Evolutionary conservation across 2,329 filamentous ascomycete species (phyloP).

Genomic region (Hypoxylon sp.): DNA sequence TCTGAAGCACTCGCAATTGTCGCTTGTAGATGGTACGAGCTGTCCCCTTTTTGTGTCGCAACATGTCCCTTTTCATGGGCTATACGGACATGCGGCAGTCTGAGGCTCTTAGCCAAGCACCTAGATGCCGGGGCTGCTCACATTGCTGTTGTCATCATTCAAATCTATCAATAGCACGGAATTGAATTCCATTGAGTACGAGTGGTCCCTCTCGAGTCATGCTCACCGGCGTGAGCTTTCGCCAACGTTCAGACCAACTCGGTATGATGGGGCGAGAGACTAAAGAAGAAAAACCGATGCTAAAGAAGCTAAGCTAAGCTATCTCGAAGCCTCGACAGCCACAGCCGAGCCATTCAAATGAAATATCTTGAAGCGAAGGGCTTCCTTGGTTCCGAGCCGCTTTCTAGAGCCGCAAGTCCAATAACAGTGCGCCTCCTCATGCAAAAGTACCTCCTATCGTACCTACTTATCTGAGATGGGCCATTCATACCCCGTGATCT

Average conservation of each 20-base stretch:
- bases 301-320: background rate
- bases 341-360: background rate
- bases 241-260: background rate
- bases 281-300: background rate
- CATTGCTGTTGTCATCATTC: background rate
- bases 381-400: background rate
- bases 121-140: background rate
- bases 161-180: background rate
- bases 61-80: conserved; percentile 16
- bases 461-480: background rate
- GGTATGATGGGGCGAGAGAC: conserved; percentile 5
- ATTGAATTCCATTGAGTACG: background rate
- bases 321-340: background rate
- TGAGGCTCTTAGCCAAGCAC: background rate
- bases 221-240: background rate
- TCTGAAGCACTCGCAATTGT: background rate
- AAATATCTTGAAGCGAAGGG: background rate
- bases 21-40: conserved; percentile 3
- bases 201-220: background rate
- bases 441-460: background rate
- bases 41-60: conserved; percentile 11
- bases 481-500: background rate
- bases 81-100: background rate
- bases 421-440: background rate
- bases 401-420: background rate